A percentile compares a stretch with the other conserved stretches of the same genome.
Conservation (phyloP, 345 rosid species). For the Carallia pectinifolia region DNA sequence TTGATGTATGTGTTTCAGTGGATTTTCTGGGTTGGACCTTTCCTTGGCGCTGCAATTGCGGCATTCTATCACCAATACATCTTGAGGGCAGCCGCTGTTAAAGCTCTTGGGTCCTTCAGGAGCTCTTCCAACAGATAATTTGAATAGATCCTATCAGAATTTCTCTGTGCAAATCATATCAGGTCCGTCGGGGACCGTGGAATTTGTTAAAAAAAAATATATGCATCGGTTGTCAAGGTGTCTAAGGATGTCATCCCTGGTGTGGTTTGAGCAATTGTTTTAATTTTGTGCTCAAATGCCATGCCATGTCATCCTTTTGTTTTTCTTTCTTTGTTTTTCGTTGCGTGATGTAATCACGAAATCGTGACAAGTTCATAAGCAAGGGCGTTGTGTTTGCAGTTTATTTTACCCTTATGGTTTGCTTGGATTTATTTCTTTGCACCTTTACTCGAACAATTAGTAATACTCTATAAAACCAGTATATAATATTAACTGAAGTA, state of each 20-base stretch:
- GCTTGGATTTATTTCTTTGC: too few relatives aligned
- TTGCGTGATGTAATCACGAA: not conserved
- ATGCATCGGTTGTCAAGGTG: not conserved
- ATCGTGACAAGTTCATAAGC: not conserved
- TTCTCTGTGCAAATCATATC: not conserved
- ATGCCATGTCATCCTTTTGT: too few relatives aligned
- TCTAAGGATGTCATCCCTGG: not conserved
- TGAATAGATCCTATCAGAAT: not conserved
- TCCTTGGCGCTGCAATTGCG: conserved; percentile 46
- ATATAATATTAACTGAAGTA: too few relatives aligned
- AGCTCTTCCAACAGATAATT: conserved; percentile 30
- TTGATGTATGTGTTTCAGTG: conserved; percentile 25
- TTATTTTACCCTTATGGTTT: too few relatives aligned
- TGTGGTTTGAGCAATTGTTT: conserved; percentile 5
- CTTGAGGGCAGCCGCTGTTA: conserved; percentile 37
- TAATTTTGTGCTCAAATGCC: conserved; percentile 7
- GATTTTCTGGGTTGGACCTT: conserved; percentile 55
- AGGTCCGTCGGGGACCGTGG: not conserved
- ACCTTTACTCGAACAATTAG: too few relatives aligned
- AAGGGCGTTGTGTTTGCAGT: conserved; percentile 1
- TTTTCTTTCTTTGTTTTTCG: not conserved
- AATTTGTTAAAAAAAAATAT: not conserved
- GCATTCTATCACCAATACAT: conserved; percentile 40
- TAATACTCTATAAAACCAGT: too few relatives aligned
- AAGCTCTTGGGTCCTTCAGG: conserved; percentile 42